Evolutionary conservation across 2,329 filamentous ascomycete genomes (phyloP), one percentile per base, ranked within the genome.

Genomic region (Phyllosticta capitalensis): DNA sequence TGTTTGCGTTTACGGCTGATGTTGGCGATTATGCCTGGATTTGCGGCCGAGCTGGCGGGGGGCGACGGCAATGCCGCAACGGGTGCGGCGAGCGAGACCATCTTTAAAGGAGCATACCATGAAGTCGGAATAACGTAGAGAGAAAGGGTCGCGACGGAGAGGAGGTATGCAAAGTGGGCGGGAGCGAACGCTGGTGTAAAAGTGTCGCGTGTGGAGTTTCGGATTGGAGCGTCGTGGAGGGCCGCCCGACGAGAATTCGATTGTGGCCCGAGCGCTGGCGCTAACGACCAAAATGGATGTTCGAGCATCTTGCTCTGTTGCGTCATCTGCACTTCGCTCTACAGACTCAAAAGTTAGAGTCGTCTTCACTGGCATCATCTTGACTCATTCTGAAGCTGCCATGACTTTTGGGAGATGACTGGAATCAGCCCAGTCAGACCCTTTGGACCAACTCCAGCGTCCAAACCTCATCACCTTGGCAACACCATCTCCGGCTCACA

Each of bases 1-100:
- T 71, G 68, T 63, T 70, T 74, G 64, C 71, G 71, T 64, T 74
- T 74, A 56, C 72, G 70, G 66, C 68, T 73, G 66, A 66, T 66
- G 60, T 74, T 74, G 58, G 72, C 70, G 66, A 68, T 73, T 66
- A 67, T 66, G 60, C 63, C 65, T 55, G 58, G 5, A 19, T 64
- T 63, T 26, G 24, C 24, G 30, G 67, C 63, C 61, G 64, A 63
- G 56, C 67, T 66, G 48, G 65, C 67, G 22, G 68, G 65, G 24
- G 55, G 26, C 24, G 51, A 55, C 55, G 60, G 38, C 30, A 64
- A 63, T 38, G 67, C 63, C 62, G 64, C 63, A 55, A 67, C 65
- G 28, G 67, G 68, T 20, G 69, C 66, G 63, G 71, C 69, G 64
- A 74, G 71, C 63, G 71, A 72, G 61, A 74, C 72, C 72, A 74